phyloP scores from a whole-genome alignment of 2,329 filamentous ascomycete genomes.

The Podosphaera leucotricha region DNA sequence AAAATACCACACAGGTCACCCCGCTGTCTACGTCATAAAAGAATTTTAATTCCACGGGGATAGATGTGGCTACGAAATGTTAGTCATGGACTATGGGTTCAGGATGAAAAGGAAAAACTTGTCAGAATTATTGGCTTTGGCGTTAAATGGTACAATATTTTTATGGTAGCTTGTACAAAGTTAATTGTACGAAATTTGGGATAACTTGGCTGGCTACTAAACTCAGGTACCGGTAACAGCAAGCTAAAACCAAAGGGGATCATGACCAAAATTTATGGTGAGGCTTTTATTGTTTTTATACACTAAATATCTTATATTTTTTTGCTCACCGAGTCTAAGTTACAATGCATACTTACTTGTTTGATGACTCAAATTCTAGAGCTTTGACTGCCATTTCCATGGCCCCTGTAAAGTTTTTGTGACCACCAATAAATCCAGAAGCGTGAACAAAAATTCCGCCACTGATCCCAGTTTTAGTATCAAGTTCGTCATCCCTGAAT shows the following conservation, averaged over 20 bases:
- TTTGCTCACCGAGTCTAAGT: neutral
- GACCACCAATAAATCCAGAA: slow-evolving; percentile 86
- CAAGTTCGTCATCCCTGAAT: slow-evolving; percentile 65
- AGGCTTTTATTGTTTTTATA: neutral
- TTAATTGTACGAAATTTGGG: neutral
- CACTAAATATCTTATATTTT: neutral
- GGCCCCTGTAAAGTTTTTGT: slow-evolving; percentile 73
- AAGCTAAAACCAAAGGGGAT: neutral
- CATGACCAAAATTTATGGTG: neutral
- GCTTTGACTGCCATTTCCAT: slow-evolving; percentile 67
- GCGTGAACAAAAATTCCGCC: slow-evolving; percentile 87
- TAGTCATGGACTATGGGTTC: too few species aligned
- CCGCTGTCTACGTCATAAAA: neutral
- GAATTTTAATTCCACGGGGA: slow-evolving; percentile 50
- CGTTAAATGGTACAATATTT: neutral
- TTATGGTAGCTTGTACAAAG: neutral
- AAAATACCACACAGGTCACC: slow-evolving; percentile 6
- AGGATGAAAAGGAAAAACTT: neutral
- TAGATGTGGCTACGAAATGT: slow-evolving; percentile 92
- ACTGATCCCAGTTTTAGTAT: slow-evolving; percentile 40
- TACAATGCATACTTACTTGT: neutral
- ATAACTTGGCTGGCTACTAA: neutral
- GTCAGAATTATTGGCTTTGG: neutral
- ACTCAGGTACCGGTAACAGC: neutral
- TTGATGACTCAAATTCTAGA: slow-evolving; percentile 1